A percentile compares a stretch with the other conserved stretches of the same genome.
Evolutionary conservation across 345 rosid genomes (phyloP).

Genomic region (Kandelia obovata): DNA sequence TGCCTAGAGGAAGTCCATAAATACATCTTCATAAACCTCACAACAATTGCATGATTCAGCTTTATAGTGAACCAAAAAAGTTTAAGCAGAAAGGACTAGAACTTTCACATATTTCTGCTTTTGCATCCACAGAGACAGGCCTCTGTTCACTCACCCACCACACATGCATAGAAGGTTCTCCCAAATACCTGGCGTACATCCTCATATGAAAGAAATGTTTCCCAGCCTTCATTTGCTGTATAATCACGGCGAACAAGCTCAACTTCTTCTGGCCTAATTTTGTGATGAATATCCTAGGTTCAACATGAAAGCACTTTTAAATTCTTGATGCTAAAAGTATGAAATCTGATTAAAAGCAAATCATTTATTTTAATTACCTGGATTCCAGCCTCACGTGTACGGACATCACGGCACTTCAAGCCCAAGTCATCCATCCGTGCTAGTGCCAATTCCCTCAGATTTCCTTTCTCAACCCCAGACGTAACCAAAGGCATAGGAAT

Average conservation of each 20-base stretch:
- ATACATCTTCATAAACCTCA: too few relatives aligned
- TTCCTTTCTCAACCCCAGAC: slow-evolving; percentile 99
- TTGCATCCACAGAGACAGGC: too few relatives aligned
- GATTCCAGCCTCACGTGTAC: slow-evolving; percentile 98
- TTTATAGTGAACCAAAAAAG: too few relatives aligned
- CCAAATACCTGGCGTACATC: slow-evolving; percentile 82
- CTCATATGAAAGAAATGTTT: slow-evolving; percentile 93
- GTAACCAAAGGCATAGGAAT: slow-evolving; percentile 99
- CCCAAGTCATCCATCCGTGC: slow-evolving; percentile 99
- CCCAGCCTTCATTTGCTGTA: slow-evolving; percentile 99
- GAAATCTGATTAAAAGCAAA: background rate
- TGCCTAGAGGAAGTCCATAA: background rate
- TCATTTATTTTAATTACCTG: slow-evolving; percentile 43
- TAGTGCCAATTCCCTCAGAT: slow-evolving; percentile 92
- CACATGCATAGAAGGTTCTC: background rate
- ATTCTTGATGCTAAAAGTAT: slow-evolving; percentile 4
- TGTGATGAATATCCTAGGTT: slow-evolving; percentile 85
- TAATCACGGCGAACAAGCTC: slow-evolving; percentile 99
- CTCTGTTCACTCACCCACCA: background rate
- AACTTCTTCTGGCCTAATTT: slow-evolving; percentile 94
- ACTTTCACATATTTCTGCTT: too few relatives aligned
- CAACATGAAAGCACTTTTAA: slow-evolving; percentile 16
- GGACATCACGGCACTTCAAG: slow-evolving; percentile 95
- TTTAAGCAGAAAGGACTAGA: too few relatives aligned
- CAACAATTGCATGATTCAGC: too few relatives aligned